A percentile compares a stretch with the other conserved stretches of the same genome.
phyloP scores from a whole-genome alignment of 2,329 filamentous ascomycete genomes.

The Bipolaris zeicola region DNA sequence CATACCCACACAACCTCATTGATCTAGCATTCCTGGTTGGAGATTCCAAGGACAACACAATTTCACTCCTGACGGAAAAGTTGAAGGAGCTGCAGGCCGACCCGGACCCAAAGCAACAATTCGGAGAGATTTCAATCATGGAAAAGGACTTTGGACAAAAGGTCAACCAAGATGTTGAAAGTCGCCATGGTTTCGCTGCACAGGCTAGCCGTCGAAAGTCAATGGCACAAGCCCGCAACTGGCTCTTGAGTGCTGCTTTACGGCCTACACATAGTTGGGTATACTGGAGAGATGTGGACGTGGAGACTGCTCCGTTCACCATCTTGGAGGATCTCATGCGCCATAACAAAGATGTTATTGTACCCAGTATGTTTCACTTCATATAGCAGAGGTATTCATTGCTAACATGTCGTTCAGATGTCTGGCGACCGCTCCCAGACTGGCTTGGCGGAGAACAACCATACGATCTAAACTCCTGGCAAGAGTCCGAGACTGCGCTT shows the following conservation, averaged over 20 bases:
- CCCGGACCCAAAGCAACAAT: constrained; percentile 78
- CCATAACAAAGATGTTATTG: constrained; percentile 98
- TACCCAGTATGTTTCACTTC: constrained; percentile 72
- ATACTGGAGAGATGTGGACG: constrained; percentile 98
- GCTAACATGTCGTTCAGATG: constrained; percentile 57
- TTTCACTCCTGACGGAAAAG: constrained; percentile 74
- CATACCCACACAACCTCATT: constrained; percentile 94
- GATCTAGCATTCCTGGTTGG: constrained; percentile 96
- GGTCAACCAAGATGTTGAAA: constrained; percentile 97
- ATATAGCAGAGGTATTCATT: not conserved
- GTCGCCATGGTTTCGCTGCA: constrained; percentile 93
- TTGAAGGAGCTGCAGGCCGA: constrained; percentile 81
- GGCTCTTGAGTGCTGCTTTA: constrained; percentile 90
- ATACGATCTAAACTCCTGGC: constrained; percentile 98
- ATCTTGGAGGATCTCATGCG: constrained; percentile 98
- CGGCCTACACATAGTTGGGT: constrained; percentile 98
- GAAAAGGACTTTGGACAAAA: constrained; percentile 99
- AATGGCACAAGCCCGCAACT: constrained; percentile 98
- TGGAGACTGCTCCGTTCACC: constrained; percentile 94
- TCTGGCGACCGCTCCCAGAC: constrained; percentile 97
- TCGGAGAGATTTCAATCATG: constrained; percentile 95
- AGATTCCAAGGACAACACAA: constrained; percentile 91
- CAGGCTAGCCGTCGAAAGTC: constrained; percentile 92
- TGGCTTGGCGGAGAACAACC: constrained; percentile 99
- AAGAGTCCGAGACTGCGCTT: constrained; percentile 95